phyloP scores from a whole-genome alignment of 495 filamentous ascomycete genomes.

The Penicillium steckii region DNA sequence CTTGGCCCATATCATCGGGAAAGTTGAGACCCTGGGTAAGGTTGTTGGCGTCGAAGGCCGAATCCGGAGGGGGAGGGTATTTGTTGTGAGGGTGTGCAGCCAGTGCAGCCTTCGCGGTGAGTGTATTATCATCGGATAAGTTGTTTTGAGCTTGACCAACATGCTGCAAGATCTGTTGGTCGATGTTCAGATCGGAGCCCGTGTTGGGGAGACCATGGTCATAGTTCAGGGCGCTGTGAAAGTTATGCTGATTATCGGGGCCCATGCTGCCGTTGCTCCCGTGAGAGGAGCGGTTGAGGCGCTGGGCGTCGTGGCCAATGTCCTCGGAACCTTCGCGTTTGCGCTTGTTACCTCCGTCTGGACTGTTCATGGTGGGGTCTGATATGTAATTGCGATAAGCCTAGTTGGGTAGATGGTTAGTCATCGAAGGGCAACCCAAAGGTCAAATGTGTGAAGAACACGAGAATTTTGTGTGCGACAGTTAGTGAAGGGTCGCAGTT shows the following conservation, averaged over 20 bases:
- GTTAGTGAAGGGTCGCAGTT: slow-evolving; percentile 5
- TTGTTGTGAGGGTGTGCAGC: slow-evolving; percentile 47
- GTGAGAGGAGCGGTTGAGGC: slow-evolving; percentile 44
- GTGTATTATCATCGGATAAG: slow-evolving; percentile 45
- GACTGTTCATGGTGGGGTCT: slow-evolving; percentile 39
- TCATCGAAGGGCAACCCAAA: slow-evolving; percentile 15
- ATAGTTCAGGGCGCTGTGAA: slow-evolving; percentile 41
- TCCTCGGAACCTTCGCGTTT: slow-evolving; percentile 47
- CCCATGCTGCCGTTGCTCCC: slow-evolving; percentile 48
- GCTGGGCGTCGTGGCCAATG: slow-evolving; percentile 41
- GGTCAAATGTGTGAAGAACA: background rate
- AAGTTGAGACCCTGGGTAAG: slow-evolving; percentile 42
- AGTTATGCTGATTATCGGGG: slow-evolving; percentile 38
- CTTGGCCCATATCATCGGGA: slow-evolving; percentile 45
- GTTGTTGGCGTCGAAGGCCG: slow-evolving; percentile 42
- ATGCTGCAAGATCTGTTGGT: slow-evolving; percentile 50
- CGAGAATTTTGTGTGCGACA: background rate
- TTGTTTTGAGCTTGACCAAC: slow-evolving; percentile 45
- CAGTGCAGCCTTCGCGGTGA: slow-evolving; percentile 48
- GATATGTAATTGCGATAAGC: slow-evolving; percentile 31
- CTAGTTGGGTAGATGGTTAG: slow-evolving; percentile 14
- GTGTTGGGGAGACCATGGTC: slow-evolving; percentile 40
- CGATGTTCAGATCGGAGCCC: slow-evolving; percentile 44
- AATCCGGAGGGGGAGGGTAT: slow-evolving; percentile 44
- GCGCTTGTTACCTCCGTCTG: slow-evolving; percentile 43